Evolutionary conservation across 345 rosid genomes (phyloP).

Genomic region (Schrenkiella parvula): DNA sequence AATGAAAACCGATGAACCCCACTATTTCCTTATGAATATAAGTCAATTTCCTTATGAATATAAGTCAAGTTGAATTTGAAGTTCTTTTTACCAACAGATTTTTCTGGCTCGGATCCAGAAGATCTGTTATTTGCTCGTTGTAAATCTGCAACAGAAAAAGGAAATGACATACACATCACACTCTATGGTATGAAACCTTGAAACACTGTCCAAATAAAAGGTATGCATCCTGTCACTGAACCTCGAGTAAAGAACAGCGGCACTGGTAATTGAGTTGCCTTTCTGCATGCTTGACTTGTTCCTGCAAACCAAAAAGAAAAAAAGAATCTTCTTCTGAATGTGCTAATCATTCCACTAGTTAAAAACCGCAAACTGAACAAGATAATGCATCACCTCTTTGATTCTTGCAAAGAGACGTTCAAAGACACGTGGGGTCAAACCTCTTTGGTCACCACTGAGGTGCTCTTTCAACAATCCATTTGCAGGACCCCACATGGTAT

Average conservation of each 20-base stretch:
- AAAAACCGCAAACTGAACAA: not conserved
- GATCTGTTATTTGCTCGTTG: constrained; percentile 86
- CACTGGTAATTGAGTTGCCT: constrained; percentile 81
- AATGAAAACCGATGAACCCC: not conserved
- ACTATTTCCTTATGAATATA: not conserved
- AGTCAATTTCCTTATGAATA: not conserved
- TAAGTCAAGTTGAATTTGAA: not conserved
- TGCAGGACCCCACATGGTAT: constrained; percentile 96
- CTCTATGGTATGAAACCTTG: not conserved
- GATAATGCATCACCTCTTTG: constrained; percentile 52
- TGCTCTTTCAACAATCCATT: constrained; percentile 62
- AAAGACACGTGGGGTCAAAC: constrained; percentile 82
- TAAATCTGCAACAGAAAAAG: constrained; percentile 56
- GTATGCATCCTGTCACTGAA: constrained; percentile 17
- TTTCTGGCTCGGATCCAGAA: constrained; percentile 69
- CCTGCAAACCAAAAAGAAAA: constrained; percentile 38
- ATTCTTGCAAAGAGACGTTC: constrained; percentile 63
- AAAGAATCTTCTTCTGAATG: not conserved
- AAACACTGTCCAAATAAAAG: not conserved
- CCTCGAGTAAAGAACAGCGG: constrained; percentile 88
- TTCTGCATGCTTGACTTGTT: constrained; percentile 61
- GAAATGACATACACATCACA: not conserved
- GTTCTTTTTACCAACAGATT: constrained; percentile 56
- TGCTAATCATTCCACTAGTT: not conserved
- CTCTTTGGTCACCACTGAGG: constrained; percentile 59